phyloP scores from a whole-genome alignment of 257 asterid genomes.

The Solanum chmielewskii region DNA sequence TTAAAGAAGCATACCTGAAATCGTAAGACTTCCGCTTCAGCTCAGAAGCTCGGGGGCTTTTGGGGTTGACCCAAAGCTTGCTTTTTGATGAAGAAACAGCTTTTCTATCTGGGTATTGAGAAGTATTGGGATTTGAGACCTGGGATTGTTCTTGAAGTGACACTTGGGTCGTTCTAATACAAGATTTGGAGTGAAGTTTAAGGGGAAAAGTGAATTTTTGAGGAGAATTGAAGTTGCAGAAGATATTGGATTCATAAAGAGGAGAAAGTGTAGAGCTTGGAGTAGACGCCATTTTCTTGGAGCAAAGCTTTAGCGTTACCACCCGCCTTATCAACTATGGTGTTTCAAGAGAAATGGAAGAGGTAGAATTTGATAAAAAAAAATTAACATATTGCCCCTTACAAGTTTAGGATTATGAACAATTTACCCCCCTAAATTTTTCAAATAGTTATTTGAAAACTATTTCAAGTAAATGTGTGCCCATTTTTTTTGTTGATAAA shows the following conservation, averaged over 20 bases:
- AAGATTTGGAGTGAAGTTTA: constrained; percentile 16
- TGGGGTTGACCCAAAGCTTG: constrained; percentile 70
- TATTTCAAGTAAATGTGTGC: background rate
- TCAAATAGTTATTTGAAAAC: background rate
- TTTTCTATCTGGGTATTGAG: constrained; percentile 12
- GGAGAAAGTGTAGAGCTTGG: constrained; percentile 29
- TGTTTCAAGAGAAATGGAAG: background rate
- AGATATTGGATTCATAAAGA: constrained; percentile 26
- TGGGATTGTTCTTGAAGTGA: constrained; percentile 27
- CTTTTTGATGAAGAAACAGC: constrained; percentile 26
- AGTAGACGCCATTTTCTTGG: constrained; percentile 34
- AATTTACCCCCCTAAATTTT: background rate
- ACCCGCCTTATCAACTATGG: background rate
- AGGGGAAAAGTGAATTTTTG: constrained; percentile 16
- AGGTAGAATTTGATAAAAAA: background rate
- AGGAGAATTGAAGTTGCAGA: constrained; percentile 25
- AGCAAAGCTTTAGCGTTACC: background rate
- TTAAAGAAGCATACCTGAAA: constrained; percentile 54
- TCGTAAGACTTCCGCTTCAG: constrained; percentile 36
- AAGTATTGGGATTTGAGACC: constrained; percentile 4
- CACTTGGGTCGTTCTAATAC: constrained; percentile 7
- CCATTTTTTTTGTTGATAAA: background rate
- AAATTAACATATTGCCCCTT: background rate
- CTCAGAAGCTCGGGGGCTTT: constrained; percentile 48
- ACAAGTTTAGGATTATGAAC: background rate